Evolutionary conservation across 2,329 filamentous ascomycete genomes (phyloP), one percentile per base, ranked within the genome.

Genomic region (Eutypa lata): DNA sequence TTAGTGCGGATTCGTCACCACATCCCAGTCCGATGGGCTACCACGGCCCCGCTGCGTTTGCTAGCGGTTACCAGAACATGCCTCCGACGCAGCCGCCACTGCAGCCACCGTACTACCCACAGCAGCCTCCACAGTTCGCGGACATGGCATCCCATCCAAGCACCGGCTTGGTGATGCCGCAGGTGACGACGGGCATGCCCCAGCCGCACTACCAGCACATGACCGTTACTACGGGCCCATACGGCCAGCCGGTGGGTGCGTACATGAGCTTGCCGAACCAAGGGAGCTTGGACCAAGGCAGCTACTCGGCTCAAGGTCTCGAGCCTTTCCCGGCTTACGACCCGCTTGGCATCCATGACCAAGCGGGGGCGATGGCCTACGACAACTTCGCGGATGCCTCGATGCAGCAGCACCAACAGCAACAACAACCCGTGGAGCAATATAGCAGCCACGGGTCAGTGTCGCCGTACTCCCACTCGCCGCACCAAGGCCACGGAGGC

Each of bases 381-480:
- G 65, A 67, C 24, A 59, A 59, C 42, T 57, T 71, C 50, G 58
- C 68, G 24, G 64, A 69, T 47, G 63, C 65, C 31, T 57, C 61
- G 31, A 64, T 65, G 48, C 63, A 66, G 21, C 42, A 45, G 38
- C n/a, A n/a, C n/a, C 37, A 40, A 21, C 63, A 66, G 18, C 40
- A 43, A n/a, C 38, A 43, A 16, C 42, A 28, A 21, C 60, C 61
- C 22, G 58, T 64, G 16, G 63, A 70, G 19, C 72, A 71, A 31
- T 77, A 68, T 51, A 68, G 68, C 21, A 69, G 68, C 18, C 70
- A 71, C 35, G 74, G 74, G 7, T 76, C 74, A 2, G 68, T 69
- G 13, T 76, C 76, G 33, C 74, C 75, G 0, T 78, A 71, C 54
- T 61, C 64, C 2, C 72, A 69, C 43, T 77, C 75, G 10, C 74